Evolutionary conservation across 352 stramenopile species (phyloP).

Genomic region (Phytophthora pini): DNA sequence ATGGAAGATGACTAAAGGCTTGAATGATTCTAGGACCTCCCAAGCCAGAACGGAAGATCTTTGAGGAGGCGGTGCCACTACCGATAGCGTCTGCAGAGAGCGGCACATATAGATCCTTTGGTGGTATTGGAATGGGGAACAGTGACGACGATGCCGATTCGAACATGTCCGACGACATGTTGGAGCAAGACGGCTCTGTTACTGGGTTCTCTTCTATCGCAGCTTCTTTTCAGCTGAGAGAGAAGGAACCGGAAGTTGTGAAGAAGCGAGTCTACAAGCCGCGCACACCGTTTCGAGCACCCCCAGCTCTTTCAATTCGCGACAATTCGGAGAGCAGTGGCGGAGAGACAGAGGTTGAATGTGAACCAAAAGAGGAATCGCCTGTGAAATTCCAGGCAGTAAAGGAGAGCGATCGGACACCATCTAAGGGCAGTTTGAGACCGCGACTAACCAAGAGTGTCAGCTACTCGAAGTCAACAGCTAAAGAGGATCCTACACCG

Average conservation of each 20-base stretch:
- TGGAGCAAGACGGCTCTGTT: slow-evolving; percentile 63
- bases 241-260: slow-evolving; percentile 20
- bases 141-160: slow-evolving; percentile 52
- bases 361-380: slow-evolving; percentile 51
- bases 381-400: slow-evolving; percentile 10
- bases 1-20: slow-evolving; percentile 16
- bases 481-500: background rate
- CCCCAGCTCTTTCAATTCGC: slow-evolving; percentile 34
- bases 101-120: slow-evolving; percentile 4
- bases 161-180: slow-evolving; percentile 76
- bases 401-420: background rate
- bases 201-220: slow-evolving; percentile 59
- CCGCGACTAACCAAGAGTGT: slow-evolving; percentile 21
- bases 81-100: slow-evolving; percentile 7
- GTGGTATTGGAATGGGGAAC: slow-evolving; percentile 9
- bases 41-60: slow-evolving; percentile 36
- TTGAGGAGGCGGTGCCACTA: slow-evolving; percentile 56
- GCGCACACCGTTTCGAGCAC: slow-evolving; percentile 37
- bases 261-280: slow-evolving; percentile 59
- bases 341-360: slow-evolving; percentile 70
- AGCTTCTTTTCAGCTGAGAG: slow-evolving; percentile 50
- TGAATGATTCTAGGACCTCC: slow-evolving; percentile 12
- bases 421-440: slow-evolving; percentile 2
- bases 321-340: slow-evolving; percentile 56
- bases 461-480: slow-evolving; percentile 18